A percentile compares a stretch with the other conserved stretches of the same genome.
These are phyloP conservation scores for Cytospora leucostoma DNA, from an alignment of 2,329 filamentous ascomycete genomes.

Conservation along the genomic window DNA sequence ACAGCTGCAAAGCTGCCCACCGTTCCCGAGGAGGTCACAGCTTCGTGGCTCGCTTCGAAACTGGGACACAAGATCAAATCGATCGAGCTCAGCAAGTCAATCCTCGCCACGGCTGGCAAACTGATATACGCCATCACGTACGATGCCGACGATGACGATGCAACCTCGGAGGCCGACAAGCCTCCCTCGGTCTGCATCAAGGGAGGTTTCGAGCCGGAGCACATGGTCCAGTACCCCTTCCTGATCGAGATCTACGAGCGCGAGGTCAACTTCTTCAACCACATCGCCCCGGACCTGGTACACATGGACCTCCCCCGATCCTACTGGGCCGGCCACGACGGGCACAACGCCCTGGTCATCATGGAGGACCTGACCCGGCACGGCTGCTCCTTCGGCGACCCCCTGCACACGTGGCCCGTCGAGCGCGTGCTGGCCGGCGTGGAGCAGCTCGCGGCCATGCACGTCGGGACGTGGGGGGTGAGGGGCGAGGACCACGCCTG, in stretches of 20 bases:
- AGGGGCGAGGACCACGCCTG: constrained; percentile 31
- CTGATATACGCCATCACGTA: constrained; percentile 37
- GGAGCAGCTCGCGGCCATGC: constrained; percentile 40
- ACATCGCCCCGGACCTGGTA: constrained; percentile 7
- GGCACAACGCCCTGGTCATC: constrained; percentile 1
- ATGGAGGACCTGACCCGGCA: constrained; percentile 16
- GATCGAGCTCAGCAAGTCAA: constrained; percentile 29
- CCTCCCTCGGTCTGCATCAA: constrained; percentile 27
- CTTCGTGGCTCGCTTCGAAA: constrained; percentile 34
- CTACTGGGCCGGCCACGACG: constrained; percentile 17
- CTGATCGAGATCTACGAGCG: constrained; percentile 11
- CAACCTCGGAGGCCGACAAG: constrained; percentile 21
- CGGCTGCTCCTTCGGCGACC: constrained; percentile 35
- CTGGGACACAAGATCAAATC: constrained; percentile 35
- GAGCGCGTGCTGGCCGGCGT: constrained; percentile 38
- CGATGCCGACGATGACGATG: constrained; percentile 30
- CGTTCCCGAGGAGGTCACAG: constrained; percentile 33
- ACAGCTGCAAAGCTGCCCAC: constrained; percentile 30
- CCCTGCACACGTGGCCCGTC: constrained; percentile 37
- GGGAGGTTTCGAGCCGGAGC: constrained; percentile 15
- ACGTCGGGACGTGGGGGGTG: constrained; percentile 35
- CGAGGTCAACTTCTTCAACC: constrained; percentile 18
- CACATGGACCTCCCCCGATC: constrained; percentile 10
- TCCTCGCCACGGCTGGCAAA: constrained; percentile 35
- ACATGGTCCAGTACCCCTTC: constrained; percentile 11